A percentile compares a stretch with the other conserved stretches of the same genome.
These are phyloP conservation scores for Wallacemonas sp. DNA, from an alignment of 208 protist species.

Conservation along the genomic window DNA sequence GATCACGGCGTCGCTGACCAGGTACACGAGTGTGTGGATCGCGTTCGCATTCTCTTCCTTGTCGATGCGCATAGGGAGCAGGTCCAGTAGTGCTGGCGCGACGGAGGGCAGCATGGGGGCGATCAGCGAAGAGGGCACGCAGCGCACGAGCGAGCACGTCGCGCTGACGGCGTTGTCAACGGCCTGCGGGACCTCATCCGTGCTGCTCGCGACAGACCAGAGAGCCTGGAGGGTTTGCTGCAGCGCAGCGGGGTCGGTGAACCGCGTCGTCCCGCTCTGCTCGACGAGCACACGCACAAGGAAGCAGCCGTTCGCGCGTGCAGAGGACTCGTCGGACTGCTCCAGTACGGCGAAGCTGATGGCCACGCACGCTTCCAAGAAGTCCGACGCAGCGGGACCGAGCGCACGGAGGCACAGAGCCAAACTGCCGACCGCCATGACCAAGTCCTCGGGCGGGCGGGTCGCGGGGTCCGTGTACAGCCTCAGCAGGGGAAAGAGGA, in stretches of 20 bases:
- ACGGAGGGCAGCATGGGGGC: conserved; percentile 14
- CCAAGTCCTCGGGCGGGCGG: conserved; percentile 60
- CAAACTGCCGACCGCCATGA: conserved; percentile 63
- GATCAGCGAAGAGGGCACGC: conserved; percentile 21
- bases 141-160: conserved; percentile 71
- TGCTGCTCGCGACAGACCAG: conserved; percentile 29
- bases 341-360: conserved; percentile 47
- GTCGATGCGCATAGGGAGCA: conserved; percentile 80
- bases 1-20: conserved; percentile 24
- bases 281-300: conserved; percentile 65
- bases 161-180: conserved; percentile 87
- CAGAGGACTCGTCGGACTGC: conserved; percentile 60
- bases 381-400: conserved; percentile 26
- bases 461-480: conserved; percentile 43
- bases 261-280: conserved; percentile 19
- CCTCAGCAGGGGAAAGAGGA: conserved; percentile 54
- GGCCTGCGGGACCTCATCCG: conserved; percentile 62
- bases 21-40: conserved; percentile 39
- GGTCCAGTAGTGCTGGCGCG: conserved; percentile 46
- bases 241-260: conserved; percentile 6
- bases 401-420: conserved; percentile 51
- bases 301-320: conserved; percentile 65
- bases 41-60: conserved; percentile 76
- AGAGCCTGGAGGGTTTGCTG: conserved; percentile 33
- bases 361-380: conserved; percentile 44